Evolutionary conservation across 2,329 filamentous ascomycete genomes (phyloP).

Genomic region (Thelonectria olida): DNA sequence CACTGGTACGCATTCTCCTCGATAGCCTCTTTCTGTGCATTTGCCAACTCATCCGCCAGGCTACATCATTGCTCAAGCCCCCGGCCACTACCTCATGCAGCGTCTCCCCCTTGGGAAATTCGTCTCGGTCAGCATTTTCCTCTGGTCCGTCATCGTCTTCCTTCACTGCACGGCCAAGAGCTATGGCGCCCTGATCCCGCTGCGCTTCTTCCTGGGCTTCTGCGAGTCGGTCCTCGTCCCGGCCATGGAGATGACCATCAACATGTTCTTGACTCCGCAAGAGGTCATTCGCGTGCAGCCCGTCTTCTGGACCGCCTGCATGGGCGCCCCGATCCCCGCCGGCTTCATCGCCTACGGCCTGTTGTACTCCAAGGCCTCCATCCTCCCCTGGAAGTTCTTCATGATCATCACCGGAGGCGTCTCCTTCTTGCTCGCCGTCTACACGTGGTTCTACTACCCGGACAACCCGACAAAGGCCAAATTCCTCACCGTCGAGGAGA

Average conservation of each 20-base stretch:
- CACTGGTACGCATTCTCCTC: neutral
- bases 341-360: slow-evolving; percentile 27
- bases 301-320: slow-evolving; percentile 26
- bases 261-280: slow-evolving; percentile 25
- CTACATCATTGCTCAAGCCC: slow-evolving; percentile 20
- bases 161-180: slow-evolving; percentile 22
- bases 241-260: slow-evolving; percentile 24
- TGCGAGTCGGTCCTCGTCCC: slow-evolving; percentile 19
- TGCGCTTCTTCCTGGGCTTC: slow-evolving; percentile 24
- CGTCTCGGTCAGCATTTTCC: slow-evolving; percentile 18
- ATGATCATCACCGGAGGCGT: slow-evolving; percentile 28
- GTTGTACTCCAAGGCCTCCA: slow-evolving; percentile 18
- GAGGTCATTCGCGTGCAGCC: slow-evolving; percentile 25
- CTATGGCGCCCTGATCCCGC: slow-evolving; percentile 20
- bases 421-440: slow-evolving; percentile 18
- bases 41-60: neutral
- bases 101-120: slow-evolving; percentile 17
- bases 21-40: too few relatives aligned
- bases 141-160: slow-evolving; percentile 17
- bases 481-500: slow-evolving; percentile 39
- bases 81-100: slow-evolving; percentile 22
- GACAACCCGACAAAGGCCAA: slow-evolving; percentile 24
- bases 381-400: slow-evolving; percentile 29
- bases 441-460: slow-evolving; percentile 26
- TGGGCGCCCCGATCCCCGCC: slow-evolving; percentile 27